A percentile compares a stretch with the other conserved stretches of the same genome.
phyloP scores from a whole-genome alignment of 228 moss, liverwort and hornwort species.

The Sphagnum fallax region DNA sequence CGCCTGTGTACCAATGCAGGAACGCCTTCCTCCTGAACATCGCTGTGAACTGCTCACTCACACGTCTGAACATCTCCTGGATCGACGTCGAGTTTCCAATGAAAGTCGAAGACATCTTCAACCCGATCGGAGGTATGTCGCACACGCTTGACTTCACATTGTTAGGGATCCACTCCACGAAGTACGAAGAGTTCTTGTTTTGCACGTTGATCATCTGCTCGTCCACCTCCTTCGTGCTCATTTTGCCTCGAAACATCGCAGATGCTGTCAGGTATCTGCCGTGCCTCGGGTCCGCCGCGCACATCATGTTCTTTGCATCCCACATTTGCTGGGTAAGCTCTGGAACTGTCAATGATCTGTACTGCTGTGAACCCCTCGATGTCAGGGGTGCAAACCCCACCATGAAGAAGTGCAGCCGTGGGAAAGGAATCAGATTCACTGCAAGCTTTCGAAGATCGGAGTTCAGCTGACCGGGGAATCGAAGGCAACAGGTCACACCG shows the following conservation, averaged over 20 bases:
- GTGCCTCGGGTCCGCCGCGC: conserved; percentile 36
- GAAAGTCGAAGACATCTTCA: conserved; percentile 48
- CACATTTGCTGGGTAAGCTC: conserved; percentile 52
- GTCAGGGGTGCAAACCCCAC: conserved; percentile 11
- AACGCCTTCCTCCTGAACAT: conserved; percentile 13
- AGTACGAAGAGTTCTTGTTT: conserved; percentile 23
- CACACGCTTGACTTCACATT: conserved; percentile 48
- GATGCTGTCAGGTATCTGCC: conserved; percentile 8
- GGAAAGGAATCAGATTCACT: conserved; percentile 17
- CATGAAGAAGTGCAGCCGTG: conserved; percentile 10
- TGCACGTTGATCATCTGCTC: conserved; percentile 37
- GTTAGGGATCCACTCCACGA: conserved; percentile 31
- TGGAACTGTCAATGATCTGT: conserved; percentile 19
- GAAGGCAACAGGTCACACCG: conserved; percentile 10
- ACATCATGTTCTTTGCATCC: conserved; percentile 63
- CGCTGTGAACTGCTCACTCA: conserved; percentile 11
- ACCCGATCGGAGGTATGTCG: conserved; percentile 36
- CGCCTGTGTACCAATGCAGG: conserved; percentile 12
- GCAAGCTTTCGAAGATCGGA: conserved; percentile 36
- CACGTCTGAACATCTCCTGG: conserved; percentile 11
- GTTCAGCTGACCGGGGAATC: conserved; percentile 35
- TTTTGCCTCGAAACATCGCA: conserved; percentile 9
- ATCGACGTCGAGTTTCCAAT: conserved; percentile 33
- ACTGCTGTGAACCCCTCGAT: conserved; percentile 10
- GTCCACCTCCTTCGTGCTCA: conserved; percentile 40